Percentiles rank a stretch among this genome's conserved stretches.
These are phyloP conservation scores for Orbilia javanica DNA, from an alignment of 2,329 filamentous ascomycete species.

Conservation along the genomic window DNA sequence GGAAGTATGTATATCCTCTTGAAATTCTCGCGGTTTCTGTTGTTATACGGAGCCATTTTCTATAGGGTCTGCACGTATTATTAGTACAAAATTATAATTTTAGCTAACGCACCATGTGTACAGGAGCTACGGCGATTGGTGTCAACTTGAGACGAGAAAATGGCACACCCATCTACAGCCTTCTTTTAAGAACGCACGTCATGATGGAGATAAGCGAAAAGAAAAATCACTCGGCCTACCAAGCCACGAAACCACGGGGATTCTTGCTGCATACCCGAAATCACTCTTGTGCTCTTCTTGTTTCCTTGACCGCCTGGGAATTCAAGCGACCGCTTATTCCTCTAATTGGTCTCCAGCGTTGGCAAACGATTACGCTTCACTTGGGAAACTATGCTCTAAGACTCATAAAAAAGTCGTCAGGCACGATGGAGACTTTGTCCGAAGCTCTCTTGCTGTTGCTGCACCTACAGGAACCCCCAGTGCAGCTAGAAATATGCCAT, in stretches of 20 bases:
- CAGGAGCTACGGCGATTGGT: neutral
- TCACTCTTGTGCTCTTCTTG: slow-evolving; percentile 24
- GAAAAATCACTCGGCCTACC: neutral
- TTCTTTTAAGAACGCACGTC: neutral
- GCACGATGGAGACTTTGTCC: neutral
- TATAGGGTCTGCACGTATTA: too few species aligned
- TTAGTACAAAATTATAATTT: too few species aligned
- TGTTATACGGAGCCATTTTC: too few species aligned
- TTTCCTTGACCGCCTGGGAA: slow-evolving; percentile 15
- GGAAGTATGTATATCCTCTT: neutral
- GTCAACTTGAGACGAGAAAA: neutral
- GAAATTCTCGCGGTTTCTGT: neutral
- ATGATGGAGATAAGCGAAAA: neutral
- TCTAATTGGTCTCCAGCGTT: slow-evolving; percentile 32
- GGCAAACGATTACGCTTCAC: slow-evolving; percentile 18
- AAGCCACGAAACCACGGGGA: slow-evolving; percentile 4
- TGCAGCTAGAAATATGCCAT: neutral
- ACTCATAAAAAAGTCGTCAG: neutral
- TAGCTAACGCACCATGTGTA: too few species aligned
- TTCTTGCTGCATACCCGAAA: slow-evolving; percentile 25
- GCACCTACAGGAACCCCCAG: neutral
- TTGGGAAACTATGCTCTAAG: slow-evolving; percentile 12
- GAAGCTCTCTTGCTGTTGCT: neutral
- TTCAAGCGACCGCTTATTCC: slow-evolving; percentile 22
- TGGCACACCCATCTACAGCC: neutral